Conservation (phyloP, 192 early-diverging fungal genomes). For the Diversispora epigaea region DNA sequence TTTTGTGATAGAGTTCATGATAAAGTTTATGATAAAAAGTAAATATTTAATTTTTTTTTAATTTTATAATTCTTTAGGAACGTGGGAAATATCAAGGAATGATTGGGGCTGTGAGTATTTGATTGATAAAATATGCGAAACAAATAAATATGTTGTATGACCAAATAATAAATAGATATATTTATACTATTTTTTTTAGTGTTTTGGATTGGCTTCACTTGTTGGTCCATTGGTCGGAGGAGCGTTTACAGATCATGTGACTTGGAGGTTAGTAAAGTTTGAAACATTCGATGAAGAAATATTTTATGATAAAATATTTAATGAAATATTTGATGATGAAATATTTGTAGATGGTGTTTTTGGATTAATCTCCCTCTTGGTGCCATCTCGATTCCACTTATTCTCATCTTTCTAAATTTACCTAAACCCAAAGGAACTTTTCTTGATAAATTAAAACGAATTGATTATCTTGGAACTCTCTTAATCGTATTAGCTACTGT, state of each 20-base stretch:
- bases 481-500: conserved; percentile 54
- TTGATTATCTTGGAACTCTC: conserved; percentile 66
- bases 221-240: conserved; percentile 63
- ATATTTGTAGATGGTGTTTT: conserved; percentile 49
- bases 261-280: conserved; percentile 47
- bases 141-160: background rate
- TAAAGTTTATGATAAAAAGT: too few relatives aligned
- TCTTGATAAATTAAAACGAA: conserved; percentile 53
- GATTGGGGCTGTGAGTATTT: conserved; percentile 41
- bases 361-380: conserved; percentile 63
- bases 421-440: conserved; percentile 50
- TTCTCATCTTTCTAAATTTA: conserved; percentile 58
- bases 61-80: conserved; percentile 38
- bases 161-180: background rate
- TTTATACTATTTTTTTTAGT: background rate
- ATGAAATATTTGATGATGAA: background rate
- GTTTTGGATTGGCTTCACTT: conserved; percentile 53
- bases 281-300: background rate
- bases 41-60: too few relatives aligned
- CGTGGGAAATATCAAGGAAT: conserved; percentile 66
- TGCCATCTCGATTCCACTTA: conserved; percentile 42
- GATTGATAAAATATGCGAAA: too few relatives aligned
- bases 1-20: too few relatives aligned
- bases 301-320: background rate
- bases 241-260: conserved; percentile 52